A percentile compares a stretch with the other conserved stretches of the same genome.
phyloP scores from a whole-genome alignment of 148 eudicot genomes.

The Silene conica region DNA sequence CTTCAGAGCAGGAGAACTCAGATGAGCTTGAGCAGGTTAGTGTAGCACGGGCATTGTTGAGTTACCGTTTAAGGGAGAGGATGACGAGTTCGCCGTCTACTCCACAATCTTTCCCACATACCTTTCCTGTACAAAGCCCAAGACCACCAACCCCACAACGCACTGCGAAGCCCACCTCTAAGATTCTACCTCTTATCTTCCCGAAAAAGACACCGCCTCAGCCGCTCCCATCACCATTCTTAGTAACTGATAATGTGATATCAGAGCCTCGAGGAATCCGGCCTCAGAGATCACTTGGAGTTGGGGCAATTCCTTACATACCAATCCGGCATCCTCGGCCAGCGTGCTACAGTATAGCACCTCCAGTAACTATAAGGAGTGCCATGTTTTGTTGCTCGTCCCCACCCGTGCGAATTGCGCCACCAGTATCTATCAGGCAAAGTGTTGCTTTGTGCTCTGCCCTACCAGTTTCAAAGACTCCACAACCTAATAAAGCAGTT shows the following conservation, averaged over 20 bases:
- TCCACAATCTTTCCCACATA: constrained; percentile 46
- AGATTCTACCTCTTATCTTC: constrained; percentile 63
- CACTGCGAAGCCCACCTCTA: constrained; percentile 44
- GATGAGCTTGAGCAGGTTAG: constrained; percentile 81
- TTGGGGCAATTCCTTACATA: constrained; percentile 57
- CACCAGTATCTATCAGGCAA: constrained; percentile 32
- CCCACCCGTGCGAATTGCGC: constrained; percentile 32
- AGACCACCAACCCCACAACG: constrained; percentile 64
- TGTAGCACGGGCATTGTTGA: constrained; percentile 67
- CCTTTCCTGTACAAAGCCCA: constrained; percentile 38
- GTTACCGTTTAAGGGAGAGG: constrained; percentile 54
- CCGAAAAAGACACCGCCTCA: constrained; percentile 40
- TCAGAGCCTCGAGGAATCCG: constrained; percentile 29
- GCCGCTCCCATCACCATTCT: constrained; percentile 30
- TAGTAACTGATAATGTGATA: constrained; percentile 25
- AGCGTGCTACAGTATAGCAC: constrained; percentile 55
- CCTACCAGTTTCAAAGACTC: constrained; percentile 13
- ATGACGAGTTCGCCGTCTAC: constrained; percentile 32
- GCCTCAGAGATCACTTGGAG: constrained; percentile 39
- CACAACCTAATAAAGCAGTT: constrained; percentile 9
- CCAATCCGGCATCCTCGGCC: constrained; percentile 51
- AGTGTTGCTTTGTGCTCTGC: constrained; percentile 30
- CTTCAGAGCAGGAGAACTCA: constrained; percentile 58
- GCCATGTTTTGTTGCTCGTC: constrained; percentile 59
- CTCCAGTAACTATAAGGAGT: constrained; percentile 57